Evolutionary conservation across 179 eudicot species (phyloP).

Genomic region (Silene vulgaris): DNA sequence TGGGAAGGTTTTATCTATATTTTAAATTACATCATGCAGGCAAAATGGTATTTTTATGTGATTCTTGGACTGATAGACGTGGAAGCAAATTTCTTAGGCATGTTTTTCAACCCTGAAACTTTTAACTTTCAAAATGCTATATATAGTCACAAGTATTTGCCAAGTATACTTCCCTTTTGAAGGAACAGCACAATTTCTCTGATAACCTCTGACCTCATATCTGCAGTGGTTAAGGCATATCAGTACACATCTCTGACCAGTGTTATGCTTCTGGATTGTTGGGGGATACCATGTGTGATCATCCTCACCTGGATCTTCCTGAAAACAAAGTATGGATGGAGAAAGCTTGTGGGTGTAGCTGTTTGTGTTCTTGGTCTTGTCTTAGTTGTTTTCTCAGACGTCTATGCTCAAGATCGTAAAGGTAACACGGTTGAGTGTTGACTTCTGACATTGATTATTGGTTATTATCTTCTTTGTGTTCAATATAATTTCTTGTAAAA

Average conservation of each 20-base stretch:
- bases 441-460: constrained; percentile 8
- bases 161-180: background rate
- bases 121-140: background rate
- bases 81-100: constrained; percentile 80
- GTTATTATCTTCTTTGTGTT: constrained; percentile 5
- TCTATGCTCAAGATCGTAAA: constrained; percentile 56
- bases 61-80: constrained; percentile 75
- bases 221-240: constrained; percentile 80
- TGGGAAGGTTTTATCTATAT: constrained; percentile 8
- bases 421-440: constrained; percentile 28
- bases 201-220: constrained; percentile 7
- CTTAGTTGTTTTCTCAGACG: constrained; percentile 65
- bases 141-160: background rate
- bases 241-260: constrained; percentile 80
- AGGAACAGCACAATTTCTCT: constrained; percentile 9
- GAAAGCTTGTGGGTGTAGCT: constrained; percentile 55
- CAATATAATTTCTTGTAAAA: background rate
- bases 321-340: constrained; percentile 63
- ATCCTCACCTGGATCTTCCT: constrained; percentile 70
- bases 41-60: constrained; percentile 76
- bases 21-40: constrained; percentile 43
- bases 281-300: constrained; percentile 76
- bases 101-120: constrained; percentile 16
- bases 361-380: constrained; percentile 69
- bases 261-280: constrained; percentile 85